Evolutionary conservation across 1,284 basidiomycete species (phyloP).

Genomic region (Pyrrhoderma lamaoense): DNA sequence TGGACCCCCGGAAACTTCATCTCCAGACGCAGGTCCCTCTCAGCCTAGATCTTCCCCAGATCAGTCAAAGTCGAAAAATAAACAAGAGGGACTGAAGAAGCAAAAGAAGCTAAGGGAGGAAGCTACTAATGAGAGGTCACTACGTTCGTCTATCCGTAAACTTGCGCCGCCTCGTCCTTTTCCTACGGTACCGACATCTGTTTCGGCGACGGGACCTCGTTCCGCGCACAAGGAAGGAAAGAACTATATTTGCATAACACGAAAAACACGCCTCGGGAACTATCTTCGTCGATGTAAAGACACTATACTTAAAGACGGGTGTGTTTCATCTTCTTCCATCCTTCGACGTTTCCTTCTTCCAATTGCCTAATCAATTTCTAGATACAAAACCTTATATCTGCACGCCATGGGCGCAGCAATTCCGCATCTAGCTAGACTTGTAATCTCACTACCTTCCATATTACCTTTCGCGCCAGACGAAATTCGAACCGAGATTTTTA

Average conservation of each 20-base stretch:
- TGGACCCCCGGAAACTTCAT: too few species aligned
- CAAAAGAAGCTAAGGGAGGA: slow-evolving; percentile 23
- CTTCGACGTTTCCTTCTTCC: neutral
- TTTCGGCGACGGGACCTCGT: slow-evolving; percentile 71
- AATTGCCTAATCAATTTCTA: slow-evolving; percentile 29
- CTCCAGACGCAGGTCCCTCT: too few species aligned
- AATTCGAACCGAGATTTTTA: slow-evolving; percentile 61
- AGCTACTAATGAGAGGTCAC: neutral
- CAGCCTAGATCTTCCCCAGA: too few species aligned
- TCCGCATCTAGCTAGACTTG: slow-evolving; percentile 68
- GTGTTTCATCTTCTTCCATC: slow-evolving; percentile 25
- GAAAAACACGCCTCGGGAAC: slow-evolving; percentile 64
- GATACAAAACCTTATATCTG: slow-evolving; percentile 69
- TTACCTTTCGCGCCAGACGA: slow-evolving; percentile 63
- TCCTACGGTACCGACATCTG: slow-evolving; percentile 68
- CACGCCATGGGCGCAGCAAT: slow-evolving; percentile 86
- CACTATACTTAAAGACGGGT: slow-evolving; percentile 73
- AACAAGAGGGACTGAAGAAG: too few species aligned
- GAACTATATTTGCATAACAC: slow-evolving; percentile 74
- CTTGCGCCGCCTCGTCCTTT: slow-evolving; percentile 66
- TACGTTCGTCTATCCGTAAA: slow-evolving; percentile 43
- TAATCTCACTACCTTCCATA: slow-evolving; percentile 65
- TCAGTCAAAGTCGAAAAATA: too few species aligned
- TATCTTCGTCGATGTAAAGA: slow-evolving; percentile 79
- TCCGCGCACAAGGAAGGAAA: slow-evolving; percentile 71